phyloP scores from a whole-genome alignment of 192 early-diverging fungal genomes.

The Entophlyctis helioformis region DNA sequence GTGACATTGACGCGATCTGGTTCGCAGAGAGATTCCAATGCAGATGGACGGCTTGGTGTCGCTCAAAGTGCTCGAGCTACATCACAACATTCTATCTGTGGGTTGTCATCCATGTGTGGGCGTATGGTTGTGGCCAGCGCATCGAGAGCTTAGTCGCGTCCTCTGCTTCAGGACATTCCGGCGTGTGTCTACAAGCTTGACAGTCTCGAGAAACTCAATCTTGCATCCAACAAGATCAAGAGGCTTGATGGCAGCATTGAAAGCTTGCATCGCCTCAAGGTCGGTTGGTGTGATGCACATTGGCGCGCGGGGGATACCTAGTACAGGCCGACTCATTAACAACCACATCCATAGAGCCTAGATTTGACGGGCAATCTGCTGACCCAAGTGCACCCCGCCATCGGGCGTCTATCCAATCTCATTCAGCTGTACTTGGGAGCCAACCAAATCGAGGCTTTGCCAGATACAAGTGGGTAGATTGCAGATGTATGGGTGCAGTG shows the following conservation, averaged over 20 bases:
- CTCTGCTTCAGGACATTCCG: slow-evolving; percentile 15
- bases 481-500: too few relatives aligned
- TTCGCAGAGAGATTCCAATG: background rate
- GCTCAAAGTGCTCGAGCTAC: too few relatives aligned
- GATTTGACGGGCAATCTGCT: slow-evolving; percentile 20
- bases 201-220: slow-evolving; percentile 15
- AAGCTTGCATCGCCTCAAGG: slow-evolving; percentile 8
- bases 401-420: slow-evolving; percentile 12
- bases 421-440: slow-evolving; percentile 10
- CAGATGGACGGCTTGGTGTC: too few relatives aligned
- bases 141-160: too few relatives aligned
- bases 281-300: slow-evolving; percentile 1
- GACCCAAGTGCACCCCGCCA: slow-evolving; percentile 12
- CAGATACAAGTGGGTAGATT: slow-evolving; percentile 24
- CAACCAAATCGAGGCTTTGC: slow-evolving; percentile 20
- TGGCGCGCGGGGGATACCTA: background rate
- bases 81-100: too few relatives aligned
- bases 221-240: slow-evolving; percentile 33
- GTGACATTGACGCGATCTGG: background rate
- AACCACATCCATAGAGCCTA: slow-evolving; percentile 8
- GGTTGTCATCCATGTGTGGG: too few relatives aligned
- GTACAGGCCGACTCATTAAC: background rate
- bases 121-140: too few relatives aligned
- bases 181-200: slow-evolving; percentile 13
- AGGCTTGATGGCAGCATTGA: slow-evolving; percentile 12